Evolutionary conservation across 208 protist species (phyloP).

Genomic region (Ichthyophonus hoferi): DNA sequence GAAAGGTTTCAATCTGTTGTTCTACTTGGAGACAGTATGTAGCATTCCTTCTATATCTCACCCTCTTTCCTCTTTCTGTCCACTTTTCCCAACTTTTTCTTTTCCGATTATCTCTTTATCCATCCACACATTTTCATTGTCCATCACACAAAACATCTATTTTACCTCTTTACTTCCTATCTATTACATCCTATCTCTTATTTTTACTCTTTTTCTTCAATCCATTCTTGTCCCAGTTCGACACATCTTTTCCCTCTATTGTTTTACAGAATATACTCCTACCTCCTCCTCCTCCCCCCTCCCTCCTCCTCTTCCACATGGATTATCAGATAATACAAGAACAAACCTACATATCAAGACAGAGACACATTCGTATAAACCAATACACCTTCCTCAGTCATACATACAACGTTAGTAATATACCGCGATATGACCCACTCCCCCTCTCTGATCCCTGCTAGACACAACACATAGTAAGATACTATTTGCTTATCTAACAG

Average conservation of each 20-base stretch:
- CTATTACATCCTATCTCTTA: neutral
- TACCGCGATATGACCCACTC: too few relatives aligned
- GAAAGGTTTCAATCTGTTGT: slow-evolving; percentile 67
- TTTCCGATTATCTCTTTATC: neutral
- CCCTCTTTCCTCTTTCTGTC: too few relatives aligned
- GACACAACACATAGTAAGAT: too few relatives aligned
- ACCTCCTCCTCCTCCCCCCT: neutral
- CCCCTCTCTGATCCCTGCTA: too few relatives aligned
- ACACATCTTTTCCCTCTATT: too few relatives aligned
- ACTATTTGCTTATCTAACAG: too few relatives aligned
- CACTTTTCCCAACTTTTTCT: too few relatives aligned
- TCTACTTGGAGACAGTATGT: slow-evolving; percentile 60
- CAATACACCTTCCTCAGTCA: neutral
- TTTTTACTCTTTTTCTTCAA: too few relatives aligned
- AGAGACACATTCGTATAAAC: neutral
- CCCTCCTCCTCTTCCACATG: neutral
- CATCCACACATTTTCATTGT: neutral
- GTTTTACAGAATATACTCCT: neutral
- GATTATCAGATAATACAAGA: too few relatives aligned
- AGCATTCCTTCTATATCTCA: slow-evolving; percentile 59
- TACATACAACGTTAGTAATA: too few relatives aligned
- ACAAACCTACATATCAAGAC: too few relatives aligned
- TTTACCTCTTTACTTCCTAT: neutral
- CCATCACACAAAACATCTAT: neutral
- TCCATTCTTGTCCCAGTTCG: too few relatives aligned